phyloP scores from a whole-genome alignment of 169 alveolate genomes.

The Perkinsus marinus region DNA sequence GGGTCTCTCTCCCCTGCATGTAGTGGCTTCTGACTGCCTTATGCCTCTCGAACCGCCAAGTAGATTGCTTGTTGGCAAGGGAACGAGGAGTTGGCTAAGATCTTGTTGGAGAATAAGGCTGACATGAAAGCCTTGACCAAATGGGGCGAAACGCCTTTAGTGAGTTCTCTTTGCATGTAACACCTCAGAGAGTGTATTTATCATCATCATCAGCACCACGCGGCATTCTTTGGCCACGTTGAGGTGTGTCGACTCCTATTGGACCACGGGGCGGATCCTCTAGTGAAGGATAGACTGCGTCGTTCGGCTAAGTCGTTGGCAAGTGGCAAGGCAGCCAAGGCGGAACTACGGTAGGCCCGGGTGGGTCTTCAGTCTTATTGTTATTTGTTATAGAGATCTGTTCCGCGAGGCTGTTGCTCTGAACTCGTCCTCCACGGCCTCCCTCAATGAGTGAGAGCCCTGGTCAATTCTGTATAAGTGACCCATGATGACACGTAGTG shows the following conservation, averaged over 20 bases:
- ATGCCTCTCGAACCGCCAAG: not conserved
- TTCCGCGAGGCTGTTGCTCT: not conserved
- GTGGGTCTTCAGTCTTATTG: not conserved
- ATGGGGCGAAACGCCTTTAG: not conserved
- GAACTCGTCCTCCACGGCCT: not conserved
- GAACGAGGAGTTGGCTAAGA: not conserved
- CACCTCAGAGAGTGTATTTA: not conserved
- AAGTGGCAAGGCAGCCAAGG: not conserved
- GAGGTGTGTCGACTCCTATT: not conserved
- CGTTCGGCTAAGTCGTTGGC: not conserved
- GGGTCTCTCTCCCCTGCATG: not conserved
- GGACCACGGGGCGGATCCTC: not conserved
- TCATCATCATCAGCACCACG: not conserved
- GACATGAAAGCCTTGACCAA: not conserved
- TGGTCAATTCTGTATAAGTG: not conserved
- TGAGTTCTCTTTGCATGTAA: not conserved
- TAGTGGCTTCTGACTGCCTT: not conserved
- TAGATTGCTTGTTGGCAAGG: not conserved
- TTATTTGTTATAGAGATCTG: not conserved
- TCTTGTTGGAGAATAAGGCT: not conserved
- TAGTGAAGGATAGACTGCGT: not conserved
- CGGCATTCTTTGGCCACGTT: not conserved
- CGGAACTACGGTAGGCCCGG: not conserved
- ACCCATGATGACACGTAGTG: not conserved
- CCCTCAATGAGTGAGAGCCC: not conserved